Evolutionary conservation across 345 rosid species (phyloP), one percentile per base, ranked within the genome.

Genomic region (Gossypium thurberi): DNA sequence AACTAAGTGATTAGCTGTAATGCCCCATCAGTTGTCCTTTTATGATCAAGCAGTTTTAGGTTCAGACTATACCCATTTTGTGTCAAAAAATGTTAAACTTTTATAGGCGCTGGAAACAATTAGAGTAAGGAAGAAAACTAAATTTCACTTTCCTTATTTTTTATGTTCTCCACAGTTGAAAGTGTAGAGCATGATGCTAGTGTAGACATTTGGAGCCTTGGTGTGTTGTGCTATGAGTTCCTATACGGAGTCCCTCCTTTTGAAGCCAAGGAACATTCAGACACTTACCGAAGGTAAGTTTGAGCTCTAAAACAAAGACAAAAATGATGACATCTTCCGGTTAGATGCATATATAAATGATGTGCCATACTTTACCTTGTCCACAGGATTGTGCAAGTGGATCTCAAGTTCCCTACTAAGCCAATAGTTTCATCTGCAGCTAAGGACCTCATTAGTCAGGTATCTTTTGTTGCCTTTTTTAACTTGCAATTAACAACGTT

Each of bases 161-260:
- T 43, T 2, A 10, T 76, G 42, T 50, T 20, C 17, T 48, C 46
- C 37, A 82, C 87, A 92, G 99, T 96, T 10, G 97, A 96, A 79
- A 91, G 96, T 63, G 91, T 86, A 2, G 99, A 96, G 84, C 99
- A 96, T 77, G 99, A 96, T 74, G 93, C 98, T 43, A 93, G 82
- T 65, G 98, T 93, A 66, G 98, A 96, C 81, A 90, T 93, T 50
- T 96, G 99, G 99, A 96, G 99, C 84, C 95, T 96, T 53, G 99
- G 99, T 71, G 88, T 96, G 55, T 83, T 96, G 52, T 93, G 96
- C 75, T 95, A 92, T 69, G 98, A 95, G 82, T 95, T 95, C 69
- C 87, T 95, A 1, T 93, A 91, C 63, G 98, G 98, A 0, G 84
- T 87, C 3, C 98, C 98, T 75, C 97, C 97, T 21, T 93, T 93